Evolutionary conservation across 1,139 yeast genomes (phyloP).

Genomic region (Hyphopichia wangnamkhiaoensis): DNA sequence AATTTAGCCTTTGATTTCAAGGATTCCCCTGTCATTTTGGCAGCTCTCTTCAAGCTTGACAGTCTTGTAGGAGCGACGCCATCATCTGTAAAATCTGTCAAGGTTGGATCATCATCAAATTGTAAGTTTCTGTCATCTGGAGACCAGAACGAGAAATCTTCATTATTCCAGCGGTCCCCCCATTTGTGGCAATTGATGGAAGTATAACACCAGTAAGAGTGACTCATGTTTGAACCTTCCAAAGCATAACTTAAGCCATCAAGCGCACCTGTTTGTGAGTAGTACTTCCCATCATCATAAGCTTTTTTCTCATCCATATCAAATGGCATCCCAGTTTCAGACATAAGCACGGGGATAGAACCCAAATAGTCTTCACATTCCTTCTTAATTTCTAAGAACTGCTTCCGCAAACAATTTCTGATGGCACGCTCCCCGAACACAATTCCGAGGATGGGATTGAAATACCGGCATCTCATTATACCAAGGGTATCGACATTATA

Average conservation of each 20-base stretch:
- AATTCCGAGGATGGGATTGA: constrained; percentile 74
- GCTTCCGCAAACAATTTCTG: constrained; percentile 67
- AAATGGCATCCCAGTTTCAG: constrained; percentile 97
- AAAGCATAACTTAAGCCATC: constrained; percentile 81
- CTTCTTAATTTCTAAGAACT: constrained; percentile 59
- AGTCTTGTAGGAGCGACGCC: background rate
- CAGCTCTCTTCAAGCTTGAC: too few relatives aligned
- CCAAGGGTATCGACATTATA: constrained; percentile 91
- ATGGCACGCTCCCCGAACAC: constrained; percentile 80
- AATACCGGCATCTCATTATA: constrained; percentile 76
- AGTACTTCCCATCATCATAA: constrained; percentile 61
- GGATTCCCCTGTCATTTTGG: background rate
- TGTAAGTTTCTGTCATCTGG: constrained; percentile 53
- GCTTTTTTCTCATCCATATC: constrained; percentile 85
- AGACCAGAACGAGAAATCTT: constrained; percentile 88
- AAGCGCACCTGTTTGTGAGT: constrained; percentile 75
- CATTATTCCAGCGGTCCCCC: constrained; percentile 95
- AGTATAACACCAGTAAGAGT: constrained; percentile 85
- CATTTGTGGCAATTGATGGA: constrained; percentile 68
- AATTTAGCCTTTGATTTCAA: constrained; percentile 5
- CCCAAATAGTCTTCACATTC: constrained; percentile 69
- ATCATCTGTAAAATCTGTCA: background rate
- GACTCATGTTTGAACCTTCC: constrained; percentile 70
- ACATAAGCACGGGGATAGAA: constrained; percentile 67
- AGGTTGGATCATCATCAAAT: constrained; percentile 12